Conservation (phyloP, 768 basidiomycete genomes). For the Rhodotorula diobovata region DNA sequence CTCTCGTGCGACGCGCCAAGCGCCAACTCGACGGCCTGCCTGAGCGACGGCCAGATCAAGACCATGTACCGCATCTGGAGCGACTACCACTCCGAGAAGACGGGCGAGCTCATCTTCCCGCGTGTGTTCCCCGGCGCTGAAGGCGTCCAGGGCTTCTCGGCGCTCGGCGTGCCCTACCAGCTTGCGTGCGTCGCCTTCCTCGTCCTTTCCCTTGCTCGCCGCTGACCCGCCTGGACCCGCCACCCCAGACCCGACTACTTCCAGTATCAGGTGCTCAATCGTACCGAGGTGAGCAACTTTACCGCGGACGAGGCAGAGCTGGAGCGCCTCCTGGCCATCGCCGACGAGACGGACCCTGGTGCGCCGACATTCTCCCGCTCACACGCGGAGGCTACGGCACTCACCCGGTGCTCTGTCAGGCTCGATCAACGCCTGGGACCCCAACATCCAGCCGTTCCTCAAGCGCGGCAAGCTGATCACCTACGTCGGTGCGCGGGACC, state of each 20-base stretch:
- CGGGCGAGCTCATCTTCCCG: constrained; percentile 10
- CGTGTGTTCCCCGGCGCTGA: constrained; percentile 14
- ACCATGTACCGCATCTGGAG: constrained; percentile 24
- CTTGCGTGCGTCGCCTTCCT: neutral
- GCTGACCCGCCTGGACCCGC: too few species aligned
- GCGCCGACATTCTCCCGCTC: neutral
- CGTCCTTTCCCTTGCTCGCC: too few species aligned
- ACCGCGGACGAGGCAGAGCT: constrained; percentile 16
- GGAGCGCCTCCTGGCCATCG: constrained; percentile 16
- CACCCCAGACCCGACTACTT: constrained; percentile 1
- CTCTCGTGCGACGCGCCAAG: constrained; percentile 3
- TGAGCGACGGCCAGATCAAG: constrained; percentile 7
- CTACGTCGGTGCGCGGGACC: constrained; percentile 6
- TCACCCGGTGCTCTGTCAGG: neutral
- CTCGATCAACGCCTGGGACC: constrained; percentile 14
- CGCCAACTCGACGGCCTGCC: constrained; percentile 14
- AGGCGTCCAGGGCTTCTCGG: neutral
- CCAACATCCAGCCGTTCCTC: constrained; percentile 31
- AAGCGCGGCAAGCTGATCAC: constrained; percentile 26
- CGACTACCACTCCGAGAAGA: neutral
- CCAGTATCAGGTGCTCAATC: neutral
- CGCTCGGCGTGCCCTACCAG: constrained; percentile 22
- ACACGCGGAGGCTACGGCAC: neutral
- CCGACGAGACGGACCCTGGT: constrained; percentile 31
- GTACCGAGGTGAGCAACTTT: constrained; percentile 1